These are phyloP conservation scores for Parsonsia alboflavescens DNA, from an alignment of 257 asterid genomes.

Conservation along the genomic window DNA sequence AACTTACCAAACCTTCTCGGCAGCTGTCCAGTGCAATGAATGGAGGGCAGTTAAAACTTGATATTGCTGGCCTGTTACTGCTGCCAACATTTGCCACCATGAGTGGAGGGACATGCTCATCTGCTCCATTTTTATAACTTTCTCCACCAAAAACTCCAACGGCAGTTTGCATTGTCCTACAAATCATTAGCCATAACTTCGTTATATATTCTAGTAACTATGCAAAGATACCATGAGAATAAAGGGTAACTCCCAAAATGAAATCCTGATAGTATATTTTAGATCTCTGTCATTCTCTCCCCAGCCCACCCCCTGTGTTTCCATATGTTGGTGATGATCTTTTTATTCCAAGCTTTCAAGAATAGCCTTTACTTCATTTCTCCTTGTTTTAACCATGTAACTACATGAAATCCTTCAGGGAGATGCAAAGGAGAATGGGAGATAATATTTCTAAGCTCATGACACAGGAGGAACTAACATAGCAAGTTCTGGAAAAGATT, in stretches of 20 bases:
- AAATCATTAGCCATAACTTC: constrained; percentile 23
- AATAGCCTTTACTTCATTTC: neutral
- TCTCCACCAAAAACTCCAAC: constrained; percentile 92
- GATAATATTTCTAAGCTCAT: neutral
- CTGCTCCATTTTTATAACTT: constrained; percentile 21
- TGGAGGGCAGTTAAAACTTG: constrained; percentile 75
- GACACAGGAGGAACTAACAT: neutral
- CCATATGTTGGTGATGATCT: too few relatives aligned
- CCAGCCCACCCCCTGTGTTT: neutral
- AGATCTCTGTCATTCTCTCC: neutral
- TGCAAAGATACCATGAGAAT: neutral
- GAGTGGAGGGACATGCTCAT: constrained; percentile 55
- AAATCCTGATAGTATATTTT: too few relatives aligned
- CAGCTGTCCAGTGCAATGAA: constrained; percentile 80
- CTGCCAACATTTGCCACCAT: constrained; percentile 61
- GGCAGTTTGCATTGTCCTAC: constrained; percentile 97
- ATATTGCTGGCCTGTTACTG: constrained; percentile 70
- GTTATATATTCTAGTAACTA: neutral
- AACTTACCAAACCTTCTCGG: constrained; percentile 86
- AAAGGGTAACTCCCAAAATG: too few relatives aligned
- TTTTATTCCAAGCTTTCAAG: neutral
- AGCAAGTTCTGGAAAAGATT: neutral
- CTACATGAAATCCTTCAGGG: neutral
- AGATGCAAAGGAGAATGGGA: neutral
- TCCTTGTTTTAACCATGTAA: neutral